Base-by-base conservation (phyloP, 1,139 yeast species). In the Taphrina betulina region DNA sequence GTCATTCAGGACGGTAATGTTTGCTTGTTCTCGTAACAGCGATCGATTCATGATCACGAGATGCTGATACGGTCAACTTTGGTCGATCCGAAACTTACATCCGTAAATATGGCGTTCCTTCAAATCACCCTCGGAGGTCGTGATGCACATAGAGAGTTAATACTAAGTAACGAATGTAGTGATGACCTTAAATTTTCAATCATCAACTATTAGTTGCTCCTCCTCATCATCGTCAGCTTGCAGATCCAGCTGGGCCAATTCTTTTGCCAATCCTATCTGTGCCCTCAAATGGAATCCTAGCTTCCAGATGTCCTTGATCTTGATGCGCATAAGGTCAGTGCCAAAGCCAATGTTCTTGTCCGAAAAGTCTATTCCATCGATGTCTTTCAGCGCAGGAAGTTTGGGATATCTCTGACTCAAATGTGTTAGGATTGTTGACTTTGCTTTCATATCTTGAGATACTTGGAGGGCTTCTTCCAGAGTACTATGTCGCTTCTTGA, bases 401-500 rank as follows among this genome's bases (percentile, higher is more conserved):
- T 42, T 52, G 12, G 56, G 50, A 20, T 52, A 52, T 19, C 98
- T 75, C 62, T 95, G 92, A 59, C 95, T 85, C 72, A 92, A 90
- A 71, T 92, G 99, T 0, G 98, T 92, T 43, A 94, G 72, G 5
- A 92, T 74, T 14, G 89, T 71, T 60, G 83, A 80, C 29, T 77
- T 75, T 34, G 95, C 89, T 26, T 77, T 72, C 97, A 92, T 90
- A 41, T 34, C 53, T 17, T 53, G 74, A 0, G 88, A 80, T 3
- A 90, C 81, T 12, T 73, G 74, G 22, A 90, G 74, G 0, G 98
- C 97, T 67, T 92, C 97, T 26, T 85, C 79, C 63, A 89, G 80
- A 0, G 98, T 92, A n/a, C 95, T 81, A 67, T 92, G 99, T 60
- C 81, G 79, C 68, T 92, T 92, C 36, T 80, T 77, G 26, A 79